Base-by-base conservation (phyloP, 768 basidiomycete genomes). In the Russula olivacea region DNA sequence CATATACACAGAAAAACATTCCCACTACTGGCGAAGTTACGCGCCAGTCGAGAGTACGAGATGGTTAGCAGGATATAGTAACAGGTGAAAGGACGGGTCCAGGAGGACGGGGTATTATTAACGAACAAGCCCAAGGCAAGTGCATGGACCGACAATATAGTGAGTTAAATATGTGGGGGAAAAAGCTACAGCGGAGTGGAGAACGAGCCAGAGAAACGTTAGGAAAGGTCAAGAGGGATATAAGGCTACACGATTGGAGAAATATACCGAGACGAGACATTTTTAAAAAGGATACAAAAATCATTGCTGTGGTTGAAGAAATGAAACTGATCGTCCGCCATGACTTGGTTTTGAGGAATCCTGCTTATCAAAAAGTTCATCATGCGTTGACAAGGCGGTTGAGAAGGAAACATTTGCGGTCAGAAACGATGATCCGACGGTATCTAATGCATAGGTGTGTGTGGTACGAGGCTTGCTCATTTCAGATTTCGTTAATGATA, bases 401-500 rank as follows among this genome's bases (percentile, higher is more conserved):
- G 41, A 51, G 49, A 23, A 51, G 15, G 14, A 30, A 41, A 50
- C 41, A 15, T 28, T 8, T 36, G 58, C 30, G 50, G 52, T 17
- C 4, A 52, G 28, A 28, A 53, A 15, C 15, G 53, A 23, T 15
- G 48, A 30, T 56, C 48, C 65, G 36, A 55, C 58, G 49, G 40
- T 51, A 59, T 47, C 63, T 59, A 21, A 64, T 59, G 52, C 28
- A 49, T 48, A 47, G 40, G 52, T 36, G 48, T 25, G 49, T 30
- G 23, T 40, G 3, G 36, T 17, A 40, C 38, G 59, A 48, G 63
- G 40, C 48, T 30, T 51, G 60, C 25, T 65, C 61, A 32, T 65
- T 47, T 65, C 51, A 65, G 49, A 63, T 58, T 48, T 67, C 67
- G 54, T 68, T 61, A 60, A 63, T 59, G 54, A 62, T 58, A 40